Percentiles rank a stretch among this genome's conserved stretches.
These are phyloP conservation scores for Prunus kanzakura DNA, from an alignment of 306 rosid genomes.

Conservation along the genomic window DNA sequence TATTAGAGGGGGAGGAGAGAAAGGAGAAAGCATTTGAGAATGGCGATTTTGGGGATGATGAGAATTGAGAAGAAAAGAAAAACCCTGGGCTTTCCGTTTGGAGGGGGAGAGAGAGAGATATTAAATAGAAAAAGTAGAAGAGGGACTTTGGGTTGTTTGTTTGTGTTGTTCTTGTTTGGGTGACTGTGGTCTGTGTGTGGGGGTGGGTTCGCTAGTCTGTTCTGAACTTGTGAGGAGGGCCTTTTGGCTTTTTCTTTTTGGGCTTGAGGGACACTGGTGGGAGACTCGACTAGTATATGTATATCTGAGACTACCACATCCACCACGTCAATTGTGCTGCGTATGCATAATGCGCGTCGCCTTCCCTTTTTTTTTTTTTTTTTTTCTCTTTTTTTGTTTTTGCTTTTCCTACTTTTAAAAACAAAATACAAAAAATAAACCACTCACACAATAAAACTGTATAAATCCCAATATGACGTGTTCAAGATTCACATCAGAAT, in stretches of 20 bases:
- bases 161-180: neutral
- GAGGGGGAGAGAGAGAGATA: neutral
- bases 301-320: neutral
- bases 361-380: neutral
- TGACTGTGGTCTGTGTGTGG: neutral
- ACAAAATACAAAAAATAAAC: too few species aligned
- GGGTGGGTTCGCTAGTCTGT: neutral
- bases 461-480: conserved; percentile 10
- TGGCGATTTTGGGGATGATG: neutral
- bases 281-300: too few species aligned
- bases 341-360: neutral
- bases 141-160: neutral
- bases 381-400: too few species aligned
- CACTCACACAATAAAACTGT: neutral
- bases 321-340: neutral
- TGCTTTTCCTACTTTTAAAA: too few species aligned
- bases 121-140: conserved; percentile 23
- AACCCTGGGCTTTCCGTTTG: neutral
- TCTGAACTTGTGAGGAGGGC: neutral
- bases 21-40: neutral
- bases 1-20: neutral
- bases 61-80: neutral
- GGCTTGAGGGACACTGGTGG: neutral
- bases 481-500: conserved; percentile 15
- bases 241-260: neutral